Base-by-base conservation (phyloP, 176 grass and related monocot species). In the Saccharum officinarum region DNA sequence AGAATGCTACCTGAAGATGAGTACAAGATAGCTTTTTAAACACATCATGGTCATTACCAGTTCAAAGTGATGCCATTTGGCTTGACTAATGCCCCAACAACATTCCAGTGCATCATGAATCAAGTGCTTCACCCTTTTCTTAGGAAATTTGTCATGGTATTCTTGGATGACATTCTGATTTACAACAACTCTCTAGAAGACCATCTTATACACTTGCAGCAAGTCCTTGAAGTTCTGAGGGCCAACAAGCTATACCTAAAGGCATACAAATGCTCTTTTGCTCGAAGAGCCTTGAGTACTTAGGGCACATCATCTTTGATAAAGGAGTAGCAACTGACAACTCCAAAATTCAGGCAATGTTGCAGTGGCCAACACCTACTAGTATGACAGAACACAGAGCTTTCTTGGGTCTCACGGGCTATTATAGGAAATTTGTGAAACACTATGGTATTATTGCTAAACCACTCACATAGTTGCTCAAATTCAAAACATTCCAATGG, bases 391-490 rank as follows among this genome's bases (percentile, higher is more conserved):
- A 62, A 1, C 7, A 26, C 0, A 25, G 59, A 4, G 59, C 6
- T 0, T 62, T 62, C 4, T 2, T 62, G 1, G 59, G 59, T 0
- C 0, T 57, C 0, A 57, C 54, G 0, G 18, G 18, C 0, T 57
- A 57, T 0, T 57, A 57, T 0, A 57, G 54, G 2, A 18, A 22
- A 0, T 57, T 62, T 62, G 59, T 62, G 0, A 23, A 26, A 0
- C 22, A 62, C 4, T 62, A 62, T 26, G 59, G 59, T 0, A 4
- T 23, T 1, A 25, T 62, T 2, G 59, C 59, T 2, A 9, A 11
- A 1, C 59, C 59, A 1, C 9, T 62, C 0, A 62, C 59, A 0
- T 0, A 25, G 0, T 2, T 62, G 0, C n/a, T 62, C 0, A n/a
- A 2, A 7, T 2, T 23, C 0, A 62, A 62, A 62, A 2, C 8